phyloP scores from a whole-genome alignment of 2,329 filamentous ascomycete species.

The Diaporthe aspalathi region DNA sequence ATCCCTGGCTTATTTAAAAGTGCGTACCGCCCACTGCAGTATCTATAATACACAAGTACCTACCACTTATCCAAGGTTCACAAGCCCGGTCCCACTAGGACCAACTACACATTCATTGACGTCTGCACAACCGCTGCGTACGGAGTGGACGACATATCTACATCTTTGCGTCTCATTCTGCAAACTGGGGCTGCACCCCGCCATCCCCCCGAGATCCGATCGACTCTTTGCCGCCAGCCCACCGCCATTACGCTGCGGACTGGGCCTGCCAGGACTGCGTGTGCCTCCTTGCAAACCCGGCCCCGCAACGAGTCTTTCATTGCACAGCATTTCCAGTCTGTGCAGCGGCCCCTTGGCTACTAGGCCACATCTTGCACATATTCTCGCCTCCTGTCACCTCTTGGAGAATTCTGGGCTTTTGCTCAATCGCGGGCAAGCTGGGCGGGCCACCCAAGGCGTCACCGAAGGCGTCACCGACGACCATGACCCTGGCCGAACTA shows the following conservation, averaged over 20 bases:
- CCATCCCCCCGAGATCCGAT: constrained; percentile 18
- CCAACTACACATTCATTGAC: background rate
- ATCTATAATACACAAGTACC: background rate
- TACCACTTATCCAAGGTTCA: background rate
- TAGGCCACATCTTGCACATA: background rate
- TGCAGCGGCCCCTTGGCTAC: background rate
- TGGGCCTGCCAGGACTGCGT: background rate
- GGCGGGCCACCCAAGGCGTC: no score
- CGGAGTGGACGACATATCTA: no score
- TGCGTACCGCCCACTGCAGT: background rate
- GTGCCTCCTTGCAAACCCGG: background rate
- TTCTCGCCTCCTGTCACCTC: background rate
- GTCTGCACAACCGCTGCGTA: background rate
- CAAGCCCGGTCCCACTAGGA: background rate
- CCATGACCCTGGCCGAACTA: constrained; percentile 64
- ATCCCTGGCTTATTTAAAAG: background rate
- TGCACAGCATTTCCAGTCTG: background rate
- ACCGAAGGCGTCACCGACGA: constrained; percentile 31
- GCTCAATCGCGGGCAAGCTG: background rate
- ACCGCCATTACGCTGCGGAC: constrained; percentile 11
- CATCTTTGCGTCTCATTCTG: background rate
- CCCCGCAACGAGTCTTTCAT: background rate
- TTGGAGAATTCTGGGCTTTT: background rate
- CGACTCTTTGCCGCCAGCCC: background rate
- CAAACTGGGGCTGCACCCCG: constrained; percentile 26